Base-by-base conservation (phyloP, 2,329 filamentous ascomycete genomes). In the Hypomyces rosellus region DNA sequence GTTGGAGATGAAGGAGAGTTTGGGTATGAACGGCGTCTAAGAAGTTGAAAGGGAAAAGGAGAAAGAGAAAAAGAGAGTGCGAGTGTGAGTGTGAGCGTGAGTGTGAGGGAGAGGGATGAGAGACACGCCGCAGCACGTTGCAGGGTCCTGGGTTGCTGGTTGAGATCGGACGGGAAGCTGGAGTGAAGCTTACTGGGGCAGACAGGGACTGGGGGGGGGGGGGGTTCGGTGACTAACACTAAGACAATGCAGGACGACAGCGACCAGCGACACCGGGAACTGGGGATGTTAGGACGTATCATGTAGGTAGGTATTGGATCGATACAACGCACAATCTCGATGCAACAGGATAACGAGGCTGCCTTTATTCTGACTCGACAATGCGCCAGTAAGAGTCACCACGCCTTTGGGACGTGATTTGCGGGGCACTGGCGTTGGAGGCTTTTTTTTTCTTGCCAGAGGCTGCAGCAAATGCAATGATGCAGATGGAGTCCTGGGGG, bases 171-270 rank as follows among this genome's bases (percentile, higher is more conserved):
- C 36, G 42, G 45, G 34, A 25, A 34, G 43, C 38, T 51, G 45
- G 45, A 37, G 38, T 38, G 41, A 43, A 47, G 49, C 49, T 51
- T 43, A 46, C 25, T 30, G 6, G 45, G 45, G 45, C n/a, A 30
- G 50, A 49, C 46, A 51, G 52, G 49, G 53, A 45, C 50, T 40
- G 48, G 45, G 46, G 48, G 46, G 46, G 48, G 46, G 45, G 48
- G 55, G 56, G 49, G 42, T 51, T 53, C 59, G 59, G 61, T 63
- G 61, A 63, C 61, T 63, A 63, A 52, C 50, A 52, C 42, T 39
- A 51, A 51, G 49, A 51, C 39, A 45, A 14, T 42, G 15, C 13
- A 20, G 50, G 48, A 37, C 42, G 50, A 41, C 40, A 25, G 47
- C 54, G 54, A 53, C 50, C 25, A 30, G 48, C 36, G 36, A 36